Base-by-base conservation (phyloP, 805 yeast genomes). In the Kazachstania martiniae region DNA sequence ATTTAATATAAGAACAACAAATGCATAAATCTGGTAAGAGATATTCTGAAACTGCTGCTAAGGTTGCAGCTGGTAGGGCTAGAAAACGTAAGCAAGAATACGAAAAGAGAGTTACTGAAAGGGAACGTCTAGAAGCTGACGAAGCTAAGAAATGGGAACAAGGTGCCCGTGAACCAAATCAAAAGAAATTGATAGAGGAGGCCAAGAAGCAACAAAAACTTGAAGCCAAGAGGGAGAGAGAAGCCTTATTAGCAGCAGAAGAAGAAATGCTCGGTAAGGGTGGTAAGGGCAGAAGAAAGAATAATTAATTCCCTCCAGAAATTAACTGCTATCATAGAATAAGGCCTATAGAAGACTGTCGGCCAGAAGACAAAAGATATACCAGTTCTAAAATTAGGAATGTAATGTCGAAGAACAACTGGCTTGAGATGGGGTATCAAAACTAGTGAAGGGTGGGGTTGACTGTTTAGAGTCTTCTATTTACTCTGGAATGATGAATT, bases 81-180 rank as follows among this genome's bases (percentile, higher is more conserved):
- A 47, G 55, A 41, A 46, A 49, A 34, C 35, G 41, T 31, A 46
- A 42, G 31, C 53, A 49, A 35, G 53, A 42, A 22, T 39, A 37
- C 24, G 44, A 41, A 19, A 47, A 49, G 33, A 34, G 35, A 15
- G 29, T 35, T 9, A 35, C 38, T 12, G 45, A 49, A 27, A 43
- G 36, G 28, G 43, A 35, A 13, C 32, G 33, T 14, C 24, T 28
- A 12, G 55, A 43, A 29, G 41, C 37, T 12, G 48, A 38, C 28
- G 55, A 49, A 34, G 48, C 52, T 12, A 27, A 38, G 28, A 46
- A 41, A 22, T 49, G 55, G 55, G 49, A 45, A 29, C 37, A 42
- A 27, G 55, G 55, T 17, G 39, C 45, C 9, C 36, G 35, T 10
- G 27, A 40, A 21, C 40, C 42, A 5, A 47, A 39, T 28, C 37